phyloP scores from a whole-genome alignment of 768 basidiomycete genomes.

The Pleurotus tuoliensis region DNA sequence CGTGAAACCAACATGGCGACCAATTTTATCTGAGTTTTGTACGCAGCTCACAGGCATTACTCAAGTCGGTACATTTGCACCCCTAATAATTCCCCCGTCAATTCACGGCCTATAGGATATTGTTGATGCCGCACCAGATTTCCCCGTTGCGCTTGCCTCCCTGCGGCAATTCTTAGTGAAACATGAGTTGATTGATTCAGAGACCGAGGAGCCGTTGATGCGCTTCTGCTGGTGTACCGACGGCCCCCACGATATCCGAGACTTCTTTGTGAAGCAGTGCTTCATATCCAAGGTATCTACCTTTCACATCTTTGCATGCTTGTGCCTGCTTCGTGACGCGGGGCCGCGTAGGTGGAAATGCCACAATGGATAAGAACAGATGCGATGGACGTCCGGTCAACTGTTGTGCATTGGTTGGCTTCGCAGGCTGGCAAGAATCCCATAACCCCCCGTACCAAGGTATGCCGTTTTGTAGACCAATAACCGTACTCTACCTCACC shows the following conservation, averaged over 20 bases:
- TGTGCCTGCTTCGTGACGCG: not conserved
- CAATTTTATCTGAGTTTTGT: constrained; percentile 80
- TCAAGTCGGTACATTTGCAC: constrained; percentile 55
- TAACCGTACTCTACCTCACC: not conserved
- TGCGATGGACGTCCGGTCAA: constrained; percentile 67
- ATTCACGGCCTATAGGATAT: constrained; percentile 48
- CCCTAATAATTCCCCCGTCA: not conserved
- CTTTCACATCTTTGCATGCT: constrained; percentile 1
- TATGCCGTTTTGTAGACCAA: constrained; percentile 9
- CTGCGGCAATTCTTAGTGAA: constrained; percentile 67
- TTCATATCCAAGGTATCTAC: constrained; percentile 73
- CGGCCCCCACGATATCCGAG: constrained; percentile 78
- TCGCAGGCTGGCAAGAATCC: constrained; percentile 16
- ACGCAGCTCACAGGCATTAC: constrained; percentile 86
- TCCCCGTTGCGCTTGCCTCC: constrained; percentile 59
- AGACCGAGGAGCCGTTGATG: constrained; percentile 49
- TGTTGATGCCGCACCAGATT: constrained; percentile 76
- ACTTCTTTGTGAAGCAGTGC: constrained; percentile 87
- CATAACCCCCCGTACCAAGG: constrained; percentile 13
- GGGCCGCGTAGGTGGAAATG: constrained; percentile 46
- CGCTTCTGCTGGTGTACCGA: constrained; percentile 83
- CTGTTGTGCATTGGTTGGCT: constrained; percentile 48
- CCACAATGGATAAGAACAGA: constrained; percentile 74
- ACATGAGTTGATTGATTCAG: constrained; percentile 64
- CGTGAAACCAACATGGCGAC: constrained; percentile 85